Conservation (phyloP, 495 filamentous ascomycete genomes). For the Neurospora sp. region DNA sequence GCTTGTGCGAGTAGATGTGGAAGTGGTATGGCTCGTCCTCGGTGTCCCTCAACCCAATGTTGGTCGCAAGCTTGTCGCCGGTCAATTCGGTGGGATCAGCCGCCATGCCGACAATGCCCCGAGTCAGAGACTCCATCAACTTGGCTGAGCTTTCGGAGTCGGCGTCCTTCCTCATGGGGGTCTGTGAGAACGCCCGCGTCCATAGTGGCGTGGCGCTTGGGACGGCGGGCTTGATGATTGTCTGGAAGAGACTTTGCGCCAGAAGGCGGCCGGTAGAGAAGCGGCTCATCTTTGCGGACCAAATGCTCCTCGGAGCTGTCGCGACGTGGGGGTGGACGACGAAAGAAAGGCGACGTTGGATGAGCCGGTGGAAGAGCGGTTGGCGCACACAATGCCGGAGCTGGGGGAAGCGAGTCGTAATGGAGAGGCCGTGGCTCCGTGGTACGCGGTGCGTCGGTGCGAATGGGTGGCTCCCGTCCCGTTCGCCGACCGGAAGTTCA, state of each 20-base stretch:
- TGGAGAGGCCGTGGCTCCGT: not conserved
- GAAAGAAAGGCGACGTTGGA: not conserved
- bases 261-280: constrained; percentile 33
- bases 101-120: constrained; percentile 1
- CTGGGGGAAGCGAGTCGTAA: not conserved
- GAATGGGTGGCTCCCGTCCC: not conserved
- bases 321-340: not conserved
- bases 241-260: constrained; percentile 28
- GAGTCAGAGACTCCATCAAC: constrained; percentile 4
- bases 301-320: constrained; percentile 3
- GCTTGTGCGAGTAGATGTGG: constrained; percentile 75
- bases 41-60: constrained; percentile 11
- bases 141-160: not conserved
- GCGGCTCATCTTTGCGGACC: constrained; percentile 29
- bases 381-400: not conserved
- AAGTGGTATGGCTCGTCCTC: constrained; percentile 60
- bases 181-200: constrained; percentile 35
- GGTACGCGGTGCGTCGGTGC: not conserved
- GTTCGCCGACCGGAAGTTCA: not conserved
- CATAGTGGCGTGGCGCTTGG: constrained; percentile 20
- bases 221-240: constrained; percentile 16
- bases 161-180: constrained; percentile 2
- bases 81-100: not conserved
- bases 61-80: constrained; percentile 6
- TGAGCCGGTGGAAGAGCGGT: not conserved